Evolutionary conservation across 2,329 filamentous ascomycete genomes (phyloP).

Genomic region (Trichoderma guizhouense): DNA sequence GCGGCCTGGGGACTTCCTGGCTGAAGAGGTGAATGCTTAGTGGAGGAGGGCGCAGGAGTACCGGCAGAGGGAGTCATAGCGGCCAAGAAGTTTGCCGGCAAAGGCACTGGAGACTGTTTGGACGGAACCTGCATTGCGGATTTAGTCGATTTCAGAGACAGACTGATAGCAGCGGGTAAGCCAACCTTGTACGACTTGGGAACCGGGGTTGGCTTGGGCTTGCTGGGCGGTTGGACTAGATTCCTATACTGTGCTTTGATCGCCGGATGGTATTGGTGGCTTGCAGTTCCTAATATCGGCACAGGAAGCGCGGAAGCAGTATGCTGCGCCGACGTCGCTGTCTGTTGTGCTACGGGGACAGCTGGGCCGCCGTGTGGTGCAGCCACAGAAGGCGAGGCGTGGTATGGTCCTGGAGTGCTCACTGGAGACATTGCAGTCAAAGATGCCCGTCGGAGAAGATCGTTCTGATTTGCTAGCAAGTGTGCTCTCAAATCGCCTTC

Average conservation of each 20-base stretch:
- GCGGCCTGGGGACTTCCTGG: conserved; percentile 1
- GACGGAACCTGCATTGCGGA: conserved; percentile 32
- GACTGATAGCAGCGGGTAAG: conserved; percentile 25
- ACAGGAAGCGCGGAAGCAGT: not conserved
- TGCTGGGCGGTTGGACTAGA: conserved; percentile 20
- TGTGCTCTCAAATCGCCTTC: conserved; percentile 50
- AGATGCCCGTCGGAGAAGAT: conserved; percentile 29
- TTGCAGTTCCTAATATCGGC: not conserved
- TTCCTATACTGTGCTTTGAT: conserved; percentile 16
- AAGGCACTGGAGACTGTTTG: conserved; percentile 44
- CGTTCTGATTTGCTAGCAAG: conserved; percentile 36
- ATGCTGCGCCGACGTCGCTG: conserved; percentile 1
- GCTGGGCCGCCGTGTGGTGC: not conserved
- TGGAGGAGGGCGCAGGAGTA: conserved; percentile 20
- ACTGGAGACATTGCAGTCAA: conserved; percentile 17
- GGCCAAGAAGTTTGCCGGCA: conserved; percentile 43
- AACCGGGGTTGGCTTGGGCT: conserved; percentile 25
- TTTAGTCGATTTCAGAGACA: conserved; percentile 30
- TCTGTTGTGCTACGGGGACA: not conserved
- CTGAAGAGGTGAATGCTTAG: conserved; percentile 21
- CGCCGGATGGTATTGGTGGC: conserved; percentile 15
- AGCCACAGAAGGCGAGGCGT: not conserved
- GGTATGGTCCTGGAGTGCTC: not conserved
- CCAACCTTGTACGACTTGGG: conserved; percentile 35
- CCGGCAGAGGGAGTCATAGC: conserved; percentile 35